phyloP scores from a whole-genome alignment of 257 asterid genomes.

The Nicotiana benthamiana region DNA sequence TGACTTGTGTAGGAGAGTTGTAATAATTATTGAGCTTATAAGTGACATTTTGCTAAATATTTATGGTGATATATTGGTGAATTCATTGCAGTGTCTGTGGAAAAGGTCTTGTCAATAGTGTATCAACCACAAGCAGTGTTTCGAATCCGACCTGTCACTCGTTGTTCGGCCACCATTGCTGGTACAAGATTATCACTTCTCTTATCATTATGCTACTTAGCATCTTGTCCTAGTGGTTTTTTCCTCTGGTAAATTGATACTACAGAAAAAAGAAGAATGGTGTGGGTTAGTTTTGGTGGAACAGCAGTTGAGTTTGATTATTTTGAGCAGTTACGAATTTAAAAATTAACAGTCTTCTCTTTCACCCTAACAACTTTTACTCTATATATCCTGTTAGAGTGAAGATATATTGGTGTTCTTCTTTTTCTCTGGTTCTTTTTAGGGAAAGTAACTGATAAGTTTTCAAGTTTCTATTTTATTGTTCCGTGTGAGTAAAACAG shows the following conservation, averaged over 20 bases:
- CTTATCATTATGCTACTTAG: not conserved
- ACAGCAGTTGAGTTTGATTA: not conserved
- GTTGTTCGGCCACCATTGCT: slow-evolving; percentile 93
- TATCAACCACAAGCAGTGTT: slow-evolving; percentile 98
- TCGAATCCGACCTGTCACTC: slow-evolving; percentile 87
- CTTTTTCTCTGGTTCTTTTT: not conserved
- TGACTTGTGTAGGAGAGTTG: slow-evolving; percentile 7
- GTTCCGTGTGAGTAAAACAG: not conserved
- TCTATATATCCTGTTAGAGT: not conserved
- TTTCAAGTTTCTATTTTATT: not conserved
- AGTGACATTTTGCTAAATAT: not conserved
- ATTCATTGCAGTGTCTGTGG: slow-evolving; percentile 79
- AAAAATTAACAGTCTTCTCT: not conserved
- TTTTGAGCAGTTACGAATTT: not conserved
- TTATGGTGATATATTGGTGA: not conserved
- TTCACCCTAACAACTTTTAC: not conserved
- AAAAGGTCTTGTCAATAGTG: slow-evolving; percentile 70
- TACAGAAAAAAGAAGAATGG: not conserved
- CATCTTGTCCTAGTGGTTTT: not conserved
- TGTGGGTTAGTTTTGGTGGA: not conserved
- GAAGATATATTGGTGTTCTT: not conserved
- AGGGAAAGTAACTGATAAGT: not conserved
- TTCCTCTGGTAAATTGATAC: not conserved
- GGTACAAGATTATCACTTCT: slow-evolving; percentile 31
- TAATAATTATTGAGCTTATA: not conserved